Evolutionary conservation across 345 rosid species (phyloP).

Genomic region (Pugionium cornutum): DNA sequence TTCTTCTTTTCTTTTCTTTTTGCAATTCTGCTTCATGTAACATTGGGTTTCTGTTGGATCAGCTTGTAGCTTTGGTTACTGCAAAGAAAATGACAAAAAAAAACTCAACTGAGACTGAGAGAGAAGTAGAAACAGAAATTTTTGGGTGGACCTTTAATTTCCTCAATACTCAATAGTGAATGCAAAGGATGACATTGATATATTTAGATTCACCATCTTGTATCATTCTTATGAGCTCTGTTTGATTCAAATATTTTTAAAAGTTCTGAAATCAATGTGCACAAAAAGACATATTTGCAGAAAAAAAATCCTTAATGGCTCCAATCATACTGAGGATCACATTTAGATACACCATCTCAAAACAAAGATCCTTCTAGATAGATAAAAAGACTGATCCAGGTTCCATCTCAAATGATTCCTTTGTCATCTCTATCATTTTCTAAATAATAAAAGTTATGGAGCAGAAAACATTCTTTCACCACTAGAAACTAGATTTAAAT

Average conservation of each 20-base stretch:
- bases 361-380: constrained; percentile 18
- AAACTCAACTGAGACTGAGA: background rate
- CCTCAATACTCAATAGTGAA: background rate
- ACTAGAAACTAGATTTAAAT: constrained; percentile 14
- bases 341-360: background rate
- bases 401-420: constrained; percentile 28
- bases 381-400: background rate
- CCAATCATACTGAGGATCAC: constrained; percentile 10
- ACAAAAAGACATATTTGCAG: background rate
- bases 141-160: background rate
- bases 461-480: background rate
- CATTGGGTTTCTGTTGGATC: constrained; percentile 14
- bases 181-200: constrained; percentile 1
- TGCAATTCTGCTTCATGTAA: constrained; percentile 19
- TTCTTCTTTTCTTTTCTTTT: constrained; percentile 10
- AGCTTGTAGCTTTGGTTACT: constrained; percentile 18
- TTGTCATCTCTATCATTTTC: constrained; percentile 9
- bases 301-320: background rate
- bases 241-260: too few species aligned
- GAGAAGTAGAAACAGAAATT: background rate
- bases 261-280: background rate
- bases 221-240: background rate
- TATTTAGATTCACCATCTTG: background rate
- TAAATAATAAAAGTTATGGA: background rate
- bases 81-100: background rate